A percentile compares a stretch with the other conserved stretches of the same genome.
These are phyloP conservation scores for Teunomyces stri DNA, from an alignment of 805 yeast species.

Conservation along the genomic window DNA sequence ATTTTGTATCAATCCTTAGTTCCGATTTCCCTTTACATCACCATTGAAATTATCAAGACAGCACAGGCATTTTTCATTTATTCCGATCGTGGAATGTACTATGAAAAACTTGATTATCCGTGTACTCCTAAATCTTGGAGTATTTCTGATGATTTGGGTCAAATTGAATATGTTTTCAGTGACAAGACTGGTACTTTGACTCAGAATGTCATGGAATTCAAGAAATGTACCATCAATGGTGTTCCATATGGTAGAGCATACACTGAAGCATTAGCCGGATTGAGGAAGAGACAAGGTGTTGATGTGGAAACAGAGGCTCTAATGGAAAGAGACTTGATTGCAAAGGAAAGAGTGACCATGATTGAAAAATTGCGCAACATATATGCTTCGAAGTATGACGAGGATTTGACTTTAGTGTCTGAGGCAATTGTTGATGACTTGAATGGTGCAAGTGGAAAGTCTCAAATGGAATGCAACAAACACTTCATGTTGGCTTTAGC, in stretches of 20 bases:
- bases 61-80: slow-evolving; percentile 73
- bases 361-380: slow-evolving; percentile 32
- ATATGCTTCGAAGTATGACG: slow-evolving; percentile 41
- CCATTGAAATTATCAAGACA: slow-evolving; percentile 77
- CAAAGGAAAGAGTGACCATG: slow-evolving; percentile 48
- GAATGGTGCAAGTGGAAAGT: slow-evolving; percentile 46
- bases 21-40: slow-evolving; percentile 75
- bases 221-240: slow-evolving; percentile 70
- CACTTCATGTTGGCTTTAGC: slow-evolving; percentile 77
- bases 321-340: slow-evolving; percentile 40
- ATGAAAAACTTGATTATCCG: slow-evolving; percentile 66
- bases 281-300: slow-evolving; percentile 61
- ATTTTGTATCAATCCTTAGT: slow-evolving; percentile 75
- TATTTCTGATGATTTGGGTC: slow-evolving; percentile 81
- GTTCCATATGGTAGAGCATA: slow-evolving; percentile 70
- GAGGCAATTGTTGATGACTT: slow-evolving; percentile 64
- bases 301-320: slow-evolving; percentile 52
- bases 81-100: slow-evolving; percentile 68
- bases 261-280: slow-evolving; percentile 75
- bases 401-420: slow-evolving; percentile 69
- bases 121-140: slow-evolving; percentile 83
- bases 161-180: slow-evolving; percentile 76
- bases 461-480: slow-evolving; percentile 59
- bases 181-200: slow-evolving; percentile 86
- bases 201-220: slow-evolving; percentile 80